A percentile compares a stretch with the other conserved stretches of the same genome.
Conservation (phyloP, 2,329 filamentous ascomycete species). For the Blumeriella jaapii region DNA sequence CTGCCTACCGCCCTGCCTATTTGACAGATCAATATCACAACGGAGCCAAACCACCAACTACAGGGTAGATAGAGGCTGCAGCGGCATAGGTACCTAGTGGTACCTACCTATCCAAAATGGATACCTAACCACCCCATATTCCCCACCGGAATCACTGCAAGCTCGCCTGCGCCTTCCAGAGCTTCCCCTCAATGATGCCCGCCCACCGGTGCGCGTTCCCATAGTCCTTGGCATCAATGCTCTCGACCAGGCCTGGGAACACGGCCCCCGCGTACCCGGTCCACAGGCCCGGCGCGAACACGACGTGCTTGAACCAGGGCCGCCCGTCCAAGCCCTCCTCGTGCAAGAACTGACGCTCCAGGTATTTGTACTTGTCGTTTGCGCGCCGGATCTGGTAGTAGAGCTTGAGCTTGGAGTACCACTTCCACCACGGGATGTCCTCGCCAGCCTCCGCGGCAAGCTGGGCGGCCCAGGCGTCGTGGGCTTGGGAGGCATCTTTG, state of each 20-base stretch:
- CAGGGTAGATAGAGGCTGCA: too few species aligned
- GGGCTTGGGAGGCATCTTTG: slow-evolving; percentile 16
- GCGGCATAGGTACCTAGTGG: too few species aligned
- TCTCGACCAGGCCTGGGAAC: slow-evolving; percentile 51
- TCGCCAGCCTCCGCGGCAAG: slow-evolving; percentile 34
- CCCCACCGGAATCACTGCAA: too few species aligned
- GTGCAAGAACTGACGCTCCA: slow-evolving; percentile 75
- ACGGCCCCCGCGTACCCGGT: slow-evolving; percentile 76
- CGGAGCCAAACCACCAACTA: too few species aligned
- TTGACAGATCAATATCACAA: too few species aligned
- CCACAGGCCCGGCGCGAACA: slow-evolving; percentile 86
- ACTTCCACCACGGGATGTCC: slow-evolving; percentile 67
- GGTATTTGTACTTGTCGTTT: slow-evolving; percentile 72
- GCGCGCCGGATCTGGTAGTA: slow-evolving; percentile 50
- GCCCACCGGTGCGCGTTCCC: slow-evolving; percentile 47
- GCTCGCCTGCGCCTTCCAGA: slow-evolving; percentile 36
- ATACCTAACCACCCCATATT: too few species aligned
- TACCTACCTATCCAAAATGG: too few species aligned
- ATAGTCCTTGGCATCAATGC: slow-evolving; percentile 48
- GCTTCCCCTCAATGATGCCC: slow-evolving; percentile 42
- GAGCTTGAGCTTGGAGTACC: slow-evolving; percentile 54
- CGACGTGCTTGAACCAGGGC: slow-evolving; percentile 87
- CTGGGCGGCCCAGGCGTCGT: slow-evolving; percentile 22
- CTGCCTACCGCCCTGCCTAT: too few species aligned
- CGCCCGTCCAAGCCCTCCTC: slow-evolving; percentile 65